Percentiles rank a stretch among this genome's conserved stretches.
Conservation (phyloP, 2,329 filamentous ascomycete genomes). For the Exophiala sp. region DNA sequence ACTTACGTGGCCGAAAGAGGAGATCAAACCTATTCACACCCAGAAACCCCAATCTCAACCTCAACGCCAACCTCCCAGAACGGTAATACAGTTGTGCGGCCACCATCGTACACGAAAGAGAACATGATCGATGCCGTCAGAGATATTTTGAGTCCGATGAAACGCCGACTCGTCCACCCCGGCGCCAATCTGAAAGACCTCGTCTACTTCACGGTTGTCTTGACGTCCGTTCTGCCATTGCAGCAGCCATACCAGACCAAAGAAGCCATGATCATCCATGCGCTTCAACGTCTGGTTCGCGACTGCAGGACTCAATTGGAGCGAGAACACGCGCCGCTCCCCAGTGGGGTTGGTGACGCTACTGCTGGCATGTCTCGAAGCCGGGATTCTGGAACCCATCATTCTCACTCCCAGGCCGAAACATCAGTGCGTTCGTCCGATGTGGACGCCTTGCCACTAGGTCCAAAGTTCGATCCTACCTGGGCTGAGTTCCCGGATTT, state of each 20-base stretch:
- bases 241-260: not conserved
- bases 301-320: constrained; percentile 13
- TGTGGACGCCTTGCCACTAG: not conserved
- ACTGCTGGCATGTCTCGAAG: too few relatives aligned
- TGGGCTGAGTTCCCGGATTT: constrained; percentile 16
- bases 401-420: too few relatives aligned
- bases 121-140: constrained; percentile 21
- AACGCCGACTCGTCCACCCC: constrained; percentile 17
- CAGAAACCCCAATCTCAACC: not conserved
- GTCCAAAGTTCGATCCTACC: constrained; percentile 11
- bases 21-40: not conserved
- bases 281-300: constrained; percentile 10
- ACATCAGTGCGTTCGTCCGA: too few relatives aligned
- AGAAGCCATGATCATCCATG: constrained; percentile 5
- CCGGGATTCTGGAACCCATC: not conserved
- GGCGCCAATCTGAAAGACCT: constrained; percentile 25
- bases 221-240: constrained; percentile 17
- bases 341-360: not conserved
- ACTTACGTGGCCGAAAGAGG: not conserved
- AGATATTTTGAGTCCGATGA: constrained; percentile 24
- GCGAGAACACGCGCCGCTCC: constrained; percentile 2
- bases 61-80: not conserved
- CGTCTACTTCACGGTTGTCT: constrained; percentile 23
- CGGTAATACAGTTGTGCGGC: not conserved
- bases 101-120: constrained; percentile 12